Base-by-base conservation (phyloP, 2,329 filamentous ascomycete genomes). In the Neocucurbitaria cava region DNA sequence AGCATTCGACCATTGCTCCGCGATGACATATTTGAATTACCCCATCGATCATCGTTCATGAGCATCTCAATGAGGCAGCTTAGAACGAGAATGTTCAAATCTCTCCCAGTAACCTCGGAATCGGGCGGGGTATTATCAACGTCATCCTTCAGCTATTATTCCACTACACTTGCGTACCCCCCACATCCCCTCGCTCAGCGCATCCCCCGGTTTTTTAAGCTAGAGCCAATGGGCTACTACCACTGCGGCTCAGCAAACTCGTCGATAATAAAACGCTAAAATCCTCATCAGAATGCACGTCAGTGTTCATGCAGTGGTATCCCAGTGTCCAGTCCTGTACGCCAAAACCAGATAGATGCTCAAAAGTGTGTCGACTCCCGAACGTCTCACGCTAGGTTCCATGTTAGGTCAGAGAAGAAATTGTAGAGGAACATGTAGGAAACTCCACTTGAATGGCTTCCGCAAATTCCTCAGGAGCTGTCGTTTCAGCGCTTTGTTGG, bases 371-470 rank as follows among this genome's bases (percentile, higher is more conserved):
- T 40, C 24, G 41, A 36, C 38, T 20, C 50, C 43, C 44, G 53
- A 65, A 68, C 65, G 58, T 61, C 63, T 35, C 51, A 48, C 54
- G 63, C 61, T 64, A 66, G 64, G 57, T 56, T 49, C 52, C 52
- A 56, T 24, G 49, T 56, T 38, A 57, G 47, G 56, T 51, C 43
- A 59, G 36, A 55, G 40, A 49, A 45, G 46, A 48, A 50, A 50
- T 42, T 49, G 40, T 24, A 51, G 46, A 45, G 8, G 15, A 46
- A 48, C 7, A 40, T 30, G 41, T 46, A 52, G 43, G 46, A 43
- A 48, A 31, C 24, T 52, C 48, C 52, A 54, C 39, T 54, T 44
- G 30, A 51, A 36, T 17, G 45, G 26, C 31, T 41, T 41, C n/a
- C 21, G 33, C 15, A 47, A 23, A 6, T 7, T 39, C 10, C 41